Conservation (phyloP, 2,329 filamentous ascomycete species). For the Thyridium curvatum region DNA sequence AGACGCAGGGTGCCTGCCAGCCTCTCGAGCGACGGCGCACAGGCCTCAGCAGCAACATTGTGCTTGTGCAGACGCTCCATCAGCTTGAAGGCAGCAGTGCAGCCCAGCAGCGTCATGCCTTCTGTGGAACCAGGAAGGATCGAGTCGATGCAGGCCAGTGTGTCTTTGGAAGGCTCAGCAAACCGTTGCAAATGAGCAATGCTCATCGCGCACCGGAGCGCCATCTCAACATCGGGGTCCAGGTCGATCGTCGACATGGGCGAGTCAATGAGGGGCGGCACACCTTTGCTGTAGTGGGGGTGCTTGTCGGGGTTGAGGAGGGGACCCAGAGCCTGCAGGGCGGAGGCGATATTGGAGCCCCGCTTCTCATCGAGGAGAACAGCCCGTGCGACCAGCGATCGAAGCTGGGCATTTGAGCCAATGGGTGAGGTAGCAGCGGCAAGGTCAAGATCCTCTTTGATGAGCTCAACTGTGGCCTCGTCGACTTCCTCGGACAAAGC, state of each 20-base stretch:
- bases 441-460: slow-evolving; percentile 50
- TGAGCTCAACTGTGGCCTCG: background rate
- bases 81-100: slow-evolving; percentile 51
- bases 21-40: slow-evolving; percentile 43
- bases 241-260: slow-evolving; percentile 28
- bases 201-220: slow-evolving; percentile 53
- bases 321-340: slow-evolving; percentile 45
- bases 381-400: slow-evolving; percentile 53
- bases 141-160: slow-evolving; percentile 41
- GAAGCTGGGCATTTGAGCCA: slow-evolving; percentile 64
- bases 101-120: slow-evolving; percentile 50
- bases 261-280: slow-evolving; percentile 39
- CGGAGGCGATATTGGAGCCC: slow-evolving; percentile 48
- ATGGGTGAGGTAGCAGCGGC: slow-evolving; percentile 71
- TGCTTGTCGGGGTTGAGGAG: slow-evolving; percentile 25
- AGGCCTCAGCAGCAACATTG: slow-evolving; percentile 38
- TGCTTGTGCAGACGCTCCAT: slow-evolving; percentile 47
- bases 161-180: slow-evolving; percentile 32
- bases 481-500: slow-evolving; percentile 44
- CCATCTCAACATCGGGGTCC: slow-evolving; percentile 47
- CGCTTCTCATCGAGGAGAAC: slow-evolving; percentile 48
- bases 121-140: slow-evolving; percentile 36
- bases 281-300: slow-evolving; percentile 17
- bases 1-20: slow-evolving; percentile 52
- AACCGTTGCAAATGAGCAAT: slow-evolving; percentile 50